Evolutionary conservation across 495 filamentous ascomycete species (phyloP).

Genomic region (Bacidia gigantensis): DNA sequence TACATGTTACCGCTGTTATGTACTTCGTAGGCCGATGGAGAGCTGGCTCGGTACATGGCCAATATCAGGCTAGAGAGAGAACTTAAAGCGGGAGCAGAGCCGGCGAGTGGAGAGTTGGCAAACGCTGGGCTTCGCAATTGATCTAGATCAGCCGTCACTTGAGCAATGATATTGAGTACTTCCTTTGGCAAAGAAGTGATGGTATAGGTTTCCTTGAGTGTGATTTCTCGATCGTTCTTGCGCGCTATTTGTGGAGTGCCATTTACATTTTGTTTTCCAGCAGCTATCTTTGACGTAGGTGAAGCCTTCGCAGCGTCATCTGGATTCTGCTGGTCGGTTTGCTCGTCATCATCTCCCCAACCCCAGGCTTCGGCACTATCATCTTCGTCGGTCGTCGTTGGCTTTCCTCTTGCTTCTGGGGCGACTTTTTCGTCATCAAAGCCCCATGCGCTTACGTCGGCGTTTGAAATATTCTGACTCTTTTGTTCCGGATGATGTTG

Average conservation of each 20-base stretch:
- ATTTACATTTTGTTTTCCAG: constrained; percentile 8
- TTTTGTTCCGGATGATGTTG: constrained; percentile 4
- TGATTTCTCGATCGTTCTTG: constrained; percentile 41
- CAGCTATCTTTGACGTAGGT: constrained; percentile 5
- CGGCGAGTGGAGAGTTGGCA: constrained; percentile 42
- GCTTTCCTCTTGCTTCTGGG: constrained; percentile 15
- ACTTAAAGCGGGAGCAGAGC: constrained; percentile 63
- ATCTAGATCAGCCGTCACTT: constrained; percentile 57
- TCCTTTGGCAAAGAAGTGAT: constrained; percentile 73
- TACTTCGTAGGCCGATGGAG: constrained; percentile 62
- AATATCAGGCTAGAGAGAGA: constrained; percentile 70
- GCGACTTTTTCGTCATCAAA: constrained; percentile 35
- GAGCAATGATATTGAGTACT: constrained; percentile 54
- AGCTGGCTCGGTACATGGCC: constrained; percentile 81
- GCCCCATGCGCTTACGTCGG: constrained; percentile 54
- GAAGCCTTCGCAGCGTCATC: constrained; percentile 4
- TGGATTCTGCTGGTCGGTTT: too few species aligned
- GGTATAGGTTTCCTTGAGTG: constrained; percentile 72
- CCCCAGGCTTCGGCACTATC: constrained; percentile 54
- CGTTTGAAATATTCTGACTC: constrained; percentile 27
- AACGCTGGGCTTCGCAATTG: constrained; percentile 33
- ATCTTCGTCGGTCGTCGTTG: constrained; percentile 17
- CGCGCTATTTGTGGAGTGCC: constrained; percentile 8
- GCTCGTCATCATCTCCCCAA: constrained; percentile 41
- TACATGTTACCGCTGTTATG: constrained; percentile 68